Percentiles rank a stretch among this genome's conserved stretches.
Evolutionary conservation across 805 yeast genomes (phyloP).

Genomic region (Middelhovenomyces tepae): DNA sequence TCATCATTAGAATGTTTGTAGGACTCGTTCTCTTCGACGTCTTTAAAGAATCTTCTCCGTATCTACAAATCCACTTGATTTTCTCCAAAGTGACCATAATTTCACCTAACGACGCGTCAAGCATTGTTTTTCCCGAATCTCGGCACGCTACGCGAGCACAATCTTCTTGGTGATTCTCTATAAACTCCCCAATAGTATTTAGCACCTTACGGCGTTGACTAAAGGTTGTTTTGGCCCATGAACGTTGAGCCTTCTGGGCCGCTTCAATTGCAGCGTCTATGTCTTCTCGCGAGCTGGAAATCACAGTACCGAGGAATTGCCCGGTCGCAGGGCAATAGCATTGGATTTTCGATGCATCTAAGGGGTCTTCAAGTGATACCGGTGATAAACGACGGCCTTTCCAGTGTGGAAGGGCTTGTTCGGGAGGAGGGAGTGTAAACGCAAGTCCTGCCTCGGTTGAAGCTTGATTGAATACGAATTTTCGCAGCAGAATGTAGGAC

Average conservation of each 20-base stretch:
- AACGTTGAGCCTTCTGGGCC: conserved; percentile 47
- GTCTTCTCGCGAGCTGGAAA: conserved; percentile 55
- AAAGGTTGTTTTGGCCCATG: conserved; percentile 47
- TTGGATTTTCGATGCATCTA: conserved; percentile 62
- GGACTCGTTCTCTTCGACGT: conserved; percentile 82
- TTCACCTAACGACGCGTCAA: conserved; percentile 88
- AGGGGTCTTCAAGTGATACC: conserved; percentile 45
- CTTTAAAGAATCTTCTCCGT: conserved; percentile 67
- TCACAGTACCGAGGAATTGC: conserved; percentile 68
- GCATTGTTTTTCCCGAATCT: conserved; percentile 91
- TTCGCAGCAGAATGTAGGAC: too few species aligned
- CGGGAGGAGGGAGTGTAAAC: conserved; percentile 47
- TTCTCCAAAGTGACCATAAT: conserved; percentile 92
- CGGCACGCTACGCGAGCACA: conserved; percentile 91
- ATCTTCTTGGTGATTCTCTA: conserved; percentile 73
- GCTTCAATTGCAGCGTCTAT: conserved; percentile 55
- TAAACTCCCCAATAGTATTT: conserved; percentile 58
- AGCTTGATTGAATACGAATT: too few species aligned
- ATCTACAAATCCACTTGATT: conserved; percentile 75
- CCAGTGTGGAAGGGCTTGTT: conserved; percentile 82
- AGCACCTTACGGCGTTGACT: conserved; percentile 62
- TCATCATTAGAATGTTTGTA: conserved; percentile 71
- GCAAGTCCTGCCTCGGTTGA: conserved; percentile 8
- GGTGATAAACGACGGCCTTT: conserved; percentile 74
- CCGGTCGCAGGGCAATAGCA: conserved; percentile 96